Conservation (phyloP, 2,329 filamentous ascomycete species). For the Xylaria sp. region DNA sequence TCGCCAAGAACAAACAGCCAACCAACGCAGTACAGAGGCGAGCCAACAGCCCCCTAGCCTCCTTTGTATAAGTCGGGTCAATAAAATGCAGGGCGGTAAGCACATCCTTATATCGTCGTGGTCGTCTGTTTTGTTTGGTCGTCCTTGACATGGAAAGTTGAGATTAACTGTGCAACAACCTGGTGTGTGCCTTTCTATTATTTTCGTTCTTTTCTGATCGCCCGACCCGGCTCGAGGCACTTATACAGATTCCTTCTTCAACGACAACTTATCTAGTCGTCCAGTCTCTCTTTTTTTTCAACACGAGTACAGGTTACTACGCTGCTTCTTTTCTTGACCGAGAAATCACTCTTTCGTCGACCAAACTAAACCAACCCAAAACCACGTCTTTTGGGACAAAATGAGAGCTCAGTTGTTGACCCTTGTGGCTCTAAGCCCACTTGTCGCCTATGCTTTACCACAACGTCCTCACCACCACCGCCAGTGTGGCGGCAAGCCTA, state of each 20-base stretch:
- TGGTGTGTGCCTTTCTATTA: constrained; percentile 12
- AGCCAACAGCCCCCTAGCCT: constrained; percentile 11
- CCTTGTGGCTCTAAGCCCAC: constrained; percentile 29
- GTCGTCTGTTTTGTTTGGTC: not conserved
- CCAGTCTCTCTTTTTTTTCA: constrained; percentile 12
- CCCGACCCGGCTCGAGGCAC: constrained; percentile 34
- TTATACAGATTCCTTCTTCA: constrained; percentile 25
- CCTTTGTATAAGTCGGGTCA: constrained; percentile 27
- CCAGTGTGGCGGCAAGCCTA: constrained; percentile 28
- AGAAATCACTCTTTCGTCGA: constrained; percentile 23
- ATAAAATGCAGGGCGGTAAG: constrained; percentile 25
- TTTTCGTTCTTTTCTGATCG: constrained; percentile 22
- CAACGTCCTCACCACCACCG: constrained; percentile 1
- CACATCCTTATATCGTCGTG: constrained; percentile 13
- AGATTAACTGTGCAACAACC: not conserved
- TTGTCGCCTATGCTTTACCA: constrained; percentile 28
- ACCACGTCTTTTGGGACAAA: constrained; percentile 6
- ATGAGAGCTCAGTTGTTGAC: constrained; percentile 34
- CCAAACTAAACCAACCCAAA: not conserved
- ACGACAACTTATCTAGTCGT: constrained; percentile 11
- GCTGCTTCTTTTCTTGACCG: constrained; percentile 3
- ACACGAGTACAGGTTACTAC: constrained; percentile 26
- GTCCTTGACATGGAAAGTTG: constrained; percentile 2
- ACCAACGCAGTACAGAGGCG: not conserved
- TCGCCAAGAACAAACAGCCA: constrained; percentile 12